Base-by-base conservation (phyloP, 148 eudicot genomes). In the Rhododendron williamsianum region DNA sequence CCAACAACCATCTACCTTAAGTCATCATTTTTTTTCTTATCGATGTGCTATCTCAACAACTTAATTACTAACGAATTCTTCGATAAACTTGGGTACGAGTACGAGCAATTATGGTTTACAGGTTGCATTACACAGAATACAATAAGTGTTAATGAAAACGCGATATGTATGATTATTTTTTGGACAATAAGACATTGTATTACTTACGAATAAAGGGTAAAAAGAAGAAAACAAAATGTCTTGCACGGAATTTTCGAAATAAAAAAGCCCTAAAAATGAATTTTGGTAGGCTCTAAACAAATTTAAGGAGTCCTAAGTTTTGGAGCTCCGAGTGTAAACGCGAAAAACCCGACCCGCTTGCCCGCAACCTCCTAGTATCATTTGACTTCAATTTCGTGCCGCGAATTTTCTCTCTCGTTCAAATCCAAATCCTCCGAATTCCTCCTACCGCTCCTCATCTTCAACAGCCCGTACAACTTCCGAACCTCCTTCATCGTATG, bases 391-490 rank as follows among this genome's bases (percentile, higher is more conserved):
- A 36, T 35, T 5, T 58, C 85, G 19, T 82, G 87, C 74, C 80
- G 84, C 27, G 82, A 82, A 83, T 84, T 87, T 69, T 89, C 89
- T 43, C 79, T 85, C 4, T 85, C 91, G 0, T 5, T 27, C 38
- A 35, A 0, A 84, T 89, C 90, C 18, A 87, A 83, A 82, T 89
- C 91, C 25, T 60, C 10, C 0, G 91, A 89, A 3, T 86, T 87
- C 82, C 87, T 92, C 76, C 90, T 91, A 76, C 91, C 87, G 54
- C 90, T 90, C 58, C 83, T 91, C 81, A 83, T 38, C 60, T 86
- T 91, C 69, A 93, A 45, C 4, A 88, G 49, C 76, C 94, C 93
- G 76, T 92, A 92, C 45, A 93, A 90, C 18, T 88, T 93, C 21
- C 88, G 86, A 21, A 92, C 83, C 33, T 93, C 93, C 43, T 83